phyloP scores from a whole-genome alignment of 2,329 filamentous ascomycete genomes.

The Fusarium sp. region DNA sequence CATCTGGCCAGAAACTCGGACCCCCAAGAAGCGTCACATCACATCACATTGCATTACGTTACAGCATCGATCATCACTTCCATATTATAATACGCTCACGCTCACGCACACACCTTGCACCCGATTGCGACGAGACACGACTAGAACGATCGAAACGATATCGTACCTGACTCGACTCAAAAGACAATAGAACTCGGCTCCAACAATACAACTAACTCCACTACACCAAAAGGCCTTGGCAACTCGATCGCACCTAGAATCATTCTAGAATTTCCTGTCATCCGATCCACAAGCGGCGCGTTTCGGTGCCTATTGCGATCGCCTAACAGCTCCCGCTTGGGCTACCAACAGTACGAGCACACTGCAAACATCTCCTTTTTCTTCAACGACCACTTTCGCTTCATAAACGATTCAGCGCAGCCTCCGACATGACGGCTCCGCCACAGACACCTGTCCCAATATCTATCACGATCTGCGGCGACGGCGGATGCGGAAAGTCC shows the following conservation, averaged over 20 bases:
- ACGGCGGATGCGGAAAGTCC: slow-evolving; percentile 86
- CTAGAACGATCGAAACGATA: slow-evolving; percentile 27
- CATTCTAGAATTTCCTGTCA: slow-evolving; percentile 23
- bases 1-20: slow-evolving; percentile 31
- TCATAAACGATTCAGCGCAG: not conserved
- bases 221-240: slow-evolving; percentile 1
- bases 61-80: slow-evolving; percentile 4
- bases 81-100: slow-evolving; percentile 3
- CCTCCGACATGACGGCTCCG: slow-evolving; percentile 33
- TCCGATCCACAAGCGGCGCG: slow-evolving; percentile 28
- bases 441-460: slow-evolving; percentile 62
- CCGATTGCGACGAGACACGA: slow-evolving; percentile 24
- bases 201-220: not conserved
- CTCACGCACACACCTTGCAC: not conserved
- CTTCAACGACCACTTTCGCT: not conserved
- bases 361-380: not conserved
- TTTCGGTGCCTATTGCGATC: slow-evolving; percentile 19
- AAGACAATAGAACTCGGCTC: not conserved
- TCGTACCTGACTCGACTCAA: not conserved
- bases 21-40: slow-evolving; percentile 3
- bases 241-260: slow-evolving; percentile 19
- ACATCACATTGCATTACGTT: slow-evolving; percentile 25
- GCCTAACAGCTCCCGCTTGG: slow-evolving; percentile 16
- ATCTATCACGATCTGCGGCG: slow-evolving; percentile 85
- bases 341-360: not conserved